Conservation (phyloP, 352 stramenopile genomes). For the Phytophthora fragariaefolia region DNA sequence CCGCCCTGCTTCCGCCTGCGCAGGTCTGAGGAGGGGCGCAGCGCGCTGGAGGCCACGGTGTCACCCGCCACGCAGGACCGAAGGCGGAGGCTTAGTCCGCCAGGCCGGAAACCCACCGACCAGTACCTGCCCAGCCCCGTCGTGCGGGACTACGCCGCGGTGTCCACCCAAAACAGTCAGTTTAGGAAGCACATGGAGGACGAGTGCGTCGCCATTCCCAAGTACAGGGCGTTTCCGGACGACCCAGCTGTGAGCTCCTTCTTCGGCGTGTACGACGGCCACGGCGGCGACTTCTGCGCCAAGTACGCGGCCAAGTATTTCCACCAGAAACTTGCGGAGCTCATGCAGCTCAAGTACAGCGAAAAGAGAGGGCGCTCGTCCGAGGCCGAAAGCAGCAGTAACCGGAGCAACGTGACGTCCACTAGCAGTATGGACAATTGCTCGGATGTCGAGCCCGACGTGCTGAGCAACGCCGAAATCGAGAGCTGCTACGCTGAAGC, state of each 20-base stretch:
- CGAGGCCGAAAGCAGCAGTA: slow-evolving; percentile 42
- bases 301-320: slow-evolving; percentile 82
- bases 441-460: slow-evolving; percentile 46
- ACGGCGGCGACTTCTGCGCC: slow-evolving; percentile 81
- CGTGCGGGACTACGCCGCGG: slow-evolving; percentile 71
- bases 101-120: slow-evolving; percentile 20
- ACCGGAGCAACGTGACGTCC: slow-evolving; percentile 55
- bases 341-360: slow-evolving; percentile 50
- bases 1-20: slow-evolving; percentile 22
- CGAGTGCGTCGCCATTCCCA: slow-evolving; percentile 78
- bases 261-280: slow-evolving; percentile 86
- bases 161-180: slow-evolving; percentile 83
- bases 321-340: slow-evolving; percentile 56
- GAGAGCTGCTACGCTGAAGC: slow-evolving; percentile 65
- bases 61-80: slow-evolving; percentile 23
- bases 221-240: slow-evolving; percentile 61
- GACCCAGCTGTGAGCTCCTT: slow-evolving; percentile 76
- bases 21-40: slow-evolving; percentile 14
- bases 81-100: slow-evolving; percentile 17
- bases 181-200: slow-evolving; percentile 88
- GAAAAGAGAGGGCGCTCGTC: slow-evolving; percentile 42
- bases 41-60: slow-evolving; percentile 7
- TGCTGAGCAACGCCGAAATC: slow-evolving; percentile 67
- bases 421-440: slow-evolving; percentile 52
- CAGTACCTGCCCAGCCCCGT: slow-evolving; percentile 47